phyloP scores from a whole-genome alignment of 441 rosid species.

The Omphalea diandra region DNA sequence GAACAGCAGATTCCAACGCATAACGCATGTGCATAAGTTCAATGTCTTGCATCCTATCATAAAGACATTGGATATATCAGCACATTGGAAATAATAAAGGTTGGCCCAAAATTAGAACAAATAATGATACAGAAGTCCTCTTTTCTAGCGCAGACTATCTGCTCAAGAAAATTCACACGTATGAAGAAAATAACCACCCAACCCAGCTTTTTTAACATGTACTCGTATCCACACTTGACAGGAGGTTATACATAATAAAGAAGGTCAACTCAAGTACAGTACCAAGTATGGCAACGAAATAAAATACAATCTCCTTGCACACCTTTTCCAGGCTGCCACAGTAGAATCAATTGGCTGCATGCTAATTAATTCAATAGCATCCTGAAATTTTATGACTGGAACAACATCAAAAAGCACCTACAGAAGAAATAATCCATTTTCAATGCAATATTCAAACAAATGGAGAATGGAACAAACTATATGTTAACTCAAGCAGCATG shows the following conservation, averaged over 20 bases:
- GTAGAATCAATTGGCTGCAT: conserved; percentile 94
- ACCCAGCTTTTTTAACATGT: conserved; percentile 2
- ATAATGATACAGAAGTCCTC: no score
- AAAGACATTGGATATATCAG: conserved; percentile 10
- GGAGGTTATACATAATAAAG: not conserved
- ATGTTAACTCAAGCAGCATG: not conserved
- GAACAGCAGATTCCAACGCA: conserved; percentile 82
- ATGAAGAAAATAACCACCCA: not conserved
- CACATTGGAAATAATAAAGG: conserved; percentile 4
- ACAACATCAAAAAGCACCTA: conserved; percentile 97
- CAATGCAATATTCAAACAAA: conserved; percentile 19
- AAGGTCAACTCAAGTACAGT: not conserved
- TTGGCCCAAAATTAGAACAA: conserved; percentile 8
- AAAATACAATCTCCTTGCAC: conserved; percentile 17
- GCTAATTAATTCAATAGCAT: conserved; percentile 88
- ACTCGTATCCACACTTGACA: not conserved
- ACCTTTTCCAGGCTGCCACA: conserved; percentile 85
- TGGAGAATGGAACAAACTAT: not conserved
- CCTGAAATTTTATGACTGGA: conserved; percentile 81
- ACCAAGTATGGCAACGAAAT: not conserved
- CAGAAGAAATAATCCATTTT: conserved; percentile 27
- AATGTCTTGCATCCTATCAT: conserved; percentile 85
- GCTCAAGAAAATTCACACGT: conserved; percentile 4
- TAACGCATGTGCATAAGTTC: conserved; percentile 99
- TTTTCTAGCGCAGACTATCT: no score